A percentile compares a stretch with the other conserved stretches of the same genome.
Evolutionary conservation across 1,284 basidiomycete genomes (phyloP).

Genomic region (Tylopilus orsonianus): DNA sequence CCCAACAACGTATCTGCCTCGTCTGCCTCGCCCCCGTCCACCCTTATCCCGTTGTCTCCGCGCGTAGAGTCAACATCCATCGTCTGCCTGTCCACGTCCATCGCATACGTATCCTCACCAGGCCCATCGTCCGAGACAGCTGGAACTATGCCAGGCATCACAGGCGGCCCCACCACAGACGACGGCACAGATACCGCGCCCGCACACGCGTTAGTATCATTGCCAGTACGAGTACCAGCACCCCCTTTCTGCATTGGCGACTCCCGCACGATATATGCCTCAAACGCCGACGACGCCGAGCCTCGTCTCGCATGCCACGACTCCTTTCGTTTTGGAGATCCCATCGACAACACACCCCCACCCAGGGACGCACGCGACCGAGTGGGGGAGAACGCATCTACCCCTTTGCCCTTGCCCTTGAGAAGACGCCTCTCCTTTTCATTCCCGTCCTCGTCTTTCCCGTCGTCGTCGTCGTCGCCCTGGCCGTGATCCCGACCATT

Average conservation of each 20-base stretch:
- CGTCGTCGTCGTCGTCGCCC: neutral
- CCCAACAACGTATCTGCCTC: constrained; percentile 25
- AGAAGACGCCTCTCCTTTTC: too few species aligned
- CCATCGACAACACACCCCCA: neutral
- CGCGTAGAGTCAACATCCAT: neutral
- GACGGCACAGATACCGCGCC: neutral
- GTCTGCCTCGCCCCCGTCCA: constrained; percentile 2
- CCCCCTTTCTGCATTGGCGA: neutral
- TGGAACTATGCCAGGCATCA: neutral
- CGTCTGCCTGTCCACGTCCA: neutral
- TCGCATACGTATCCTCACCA: neutral
- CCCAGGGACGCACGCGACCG: neutral
- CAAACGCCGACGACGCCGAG: constrained; percentile 16
- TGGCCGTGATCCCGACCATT: neutral
- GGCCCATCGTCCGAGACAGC: too few species aligned
- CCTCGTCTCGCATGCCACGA: constrained; percentile 7
- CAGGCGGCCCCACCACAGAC: neutral
- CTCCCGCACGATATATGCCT: constrained; percentile 21
- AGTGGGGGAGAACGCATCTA: neutral
- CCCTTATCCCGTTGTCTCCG: neutral
- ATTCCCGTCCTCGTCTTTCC: too few species aligned
- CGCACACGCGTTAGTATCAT: neutral
- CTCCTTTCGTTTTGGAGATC: neutral
- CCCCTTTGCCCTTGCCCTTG: neutral
- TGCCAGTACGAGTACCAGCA: neutral